A percentile compares a stretch with the other conserved stretches of the same genome.
Evolutionary conservation across 2,329 filamentous ascomycete species (phyloP).

Genomic region (Remersonia thermophila): DNA sequence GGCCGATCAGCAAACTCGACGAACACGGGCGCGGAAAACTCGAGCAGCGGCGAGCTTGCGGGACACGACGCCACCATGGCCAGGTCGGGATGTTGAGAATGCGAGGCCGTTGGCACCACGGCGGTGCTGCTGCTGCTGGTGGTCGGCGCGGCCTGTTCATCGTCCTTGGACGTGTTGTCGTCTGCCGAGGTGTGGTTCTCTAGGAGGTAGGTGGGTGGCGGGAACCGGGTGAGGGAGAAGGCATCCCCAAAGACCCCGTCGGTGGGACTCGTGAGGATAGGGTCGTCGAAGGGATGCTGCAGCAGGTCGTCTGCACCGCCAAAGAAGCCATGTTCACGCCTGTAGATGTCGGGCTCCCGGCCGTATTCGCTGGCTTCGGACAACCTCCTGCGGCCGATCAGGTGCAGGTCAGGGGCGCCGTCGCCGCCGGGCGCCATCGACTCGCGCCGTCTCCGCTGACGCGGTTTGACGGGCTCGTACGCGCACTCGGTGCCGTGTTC

Average conservation of each 20-base stretch:
- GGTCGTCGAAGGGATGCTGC: constrained; percentile 6
- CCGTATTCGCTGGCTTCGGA: constrained; percentile 14
- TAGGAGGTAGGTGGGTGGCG: constrained; percentile 3
- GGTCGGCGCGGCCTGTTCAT: not conserved
- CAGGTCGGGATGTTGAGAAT: constrained; percentile 23
- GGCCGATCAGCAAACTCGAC: constrained; percentile 43
- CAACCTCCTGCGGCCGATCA: constrained; percentile 8
- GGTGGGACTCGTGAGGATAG: constrained; percentile 7
- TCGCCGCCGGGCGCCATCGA: constrained; percentile 13
- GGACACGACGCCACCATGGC: constrained; percentile 31
- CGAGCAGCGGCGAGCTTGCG: constrained; percentile 30
- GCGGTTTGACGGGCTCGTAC: constrained; percentile 36
- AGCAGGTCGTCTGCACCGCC: not conserved
- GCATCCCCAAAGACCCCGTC: constrained; percentile 9
- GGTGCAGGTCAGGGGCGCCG: constrained; percentile 2
- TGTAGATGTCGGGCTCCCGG: constrained; percentile 3
- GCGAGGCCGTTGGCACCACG: constrained; percentile 7
- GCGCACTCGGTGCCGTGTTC: constrained; percentile 37
- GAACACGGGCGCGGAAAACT: constrained; percentile 41
- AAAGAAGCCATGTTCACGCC: constrained; percentile 1
- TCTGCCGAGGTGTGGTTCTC: not conserved
- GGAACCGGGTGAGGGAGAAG: constrained; percentile 6
- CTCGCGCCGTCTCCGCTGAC: constrained; percentile 29
- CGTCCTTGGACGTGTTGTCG: constrained; percentile 1
- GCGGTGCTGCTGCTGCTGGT: constrained; percentile 1